Evolutionary conservation across 2,329 filamentous ascomycete species (phyloP), one percentile per base, ranked within the genome.

Genomic region (Chalaropsis ovoidea): DNA sequence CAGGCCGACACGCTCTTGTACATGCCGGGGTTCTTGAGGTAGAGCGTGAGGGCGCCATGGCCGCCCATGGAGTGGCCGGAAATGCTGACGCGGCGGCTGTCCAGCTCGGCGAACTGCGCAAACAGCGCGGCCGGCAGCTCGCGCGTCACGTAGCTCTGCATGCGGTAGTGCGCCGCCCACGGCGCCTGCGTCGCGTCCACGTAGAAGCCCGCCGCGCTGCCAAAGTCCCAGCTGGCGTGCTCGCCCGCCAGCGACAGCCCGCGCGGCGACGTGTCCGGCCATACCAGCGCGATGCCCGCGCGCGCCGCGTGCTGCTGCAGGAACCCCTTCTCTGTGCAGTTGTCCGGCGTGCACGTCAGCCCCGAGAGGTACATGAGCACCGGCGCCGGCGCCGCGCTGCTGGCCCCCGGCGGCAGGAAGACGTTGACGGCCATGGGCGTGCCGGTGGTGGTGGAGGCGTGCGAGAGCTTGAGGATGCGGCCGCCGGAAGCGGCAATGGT

Each of bases 61-160:
- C 94, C 94, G 70, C 94, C 94, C 94, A 99, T 99, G 71, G 87
- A 92, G 78, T 99, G 94, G 5, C 94, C 94, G 49, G 89, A 90
- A 72, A 99, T 94, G 75, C 86, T 88, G 65, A 96, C 85, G 49
- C 87, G 81, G 72, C 76, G 0, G 76, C 72, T n/a, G 75, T 97
- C 93, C 39, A 99, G 79, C 70, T 75, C 81, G 39, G 82, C 79
- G 76, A 91, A 95, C 31, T 83, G 81, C 39, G 76, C 75, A 75
- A 92, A 95, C 27, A 97, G 81, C 0, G 86, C 79, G 17, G 80
- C 77, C 0, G 92, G 93, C n/a, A 99, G 85, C 77, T 99, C 94
- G 64, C 82, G 76, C n/a, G 88, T 86, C 70, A 99, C 82, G 79
- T 99, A 99, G 69, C 82, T 85, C 80, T 97, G 91, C 94, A 99